phyloP scores from a whole-genome alignment of 2,329 filamentous ascomycete species.

The Paecilomyces variotii region DNA sequence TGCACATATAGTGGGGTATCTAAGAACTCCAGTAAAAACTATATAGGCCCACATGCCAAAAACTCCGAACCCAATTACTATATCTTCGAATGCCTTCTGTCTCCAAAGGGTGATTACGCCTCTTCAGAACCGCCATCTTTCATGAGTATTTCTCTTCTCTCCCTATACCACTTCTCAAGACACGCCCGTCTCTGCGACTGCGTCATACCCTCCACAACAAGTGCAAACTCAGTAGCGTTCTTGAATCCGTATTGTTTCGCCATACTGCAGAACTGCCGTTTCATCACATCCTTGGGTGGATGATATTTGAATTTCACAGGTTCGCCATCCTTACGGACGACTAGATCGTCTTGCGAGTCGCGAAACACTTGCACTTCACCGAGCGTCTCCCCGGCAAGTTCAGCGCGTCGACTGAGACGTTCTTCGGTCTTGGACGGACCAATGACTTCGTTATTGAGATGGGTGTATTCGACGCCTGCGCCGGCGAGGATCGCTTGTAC shows the following conservation, averaged over 20 bases:
- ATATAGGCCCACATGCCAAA: background rate
- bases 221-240: slow-evolving; percentile 73
- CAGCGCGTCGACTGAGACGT: slow-evolving; percentile 68
- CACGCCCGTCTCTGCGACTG: slow-evolving; percentile 71
- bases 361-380: slow-evolving; percentile 30
- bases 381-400: slow-evolving; percentile 32
- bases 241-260: slow-evolving; percentile 68
- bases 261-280: slow-evolving; percentile 87
- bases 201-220: slow-evolving; percentile 85
- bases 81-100: background rate
- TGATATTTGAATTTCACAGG: slow-evolving; percentile 55
- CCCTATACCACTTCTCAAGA: slow-evolving; percentile 71
- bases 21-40: background rate
- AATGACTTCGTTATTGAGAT: slow-evolving; percentile 92
- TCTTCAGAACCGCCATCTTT: background rate
- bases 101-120: background rate
- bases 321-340: slow-evolving; percentile 26
- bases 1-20: background rate
- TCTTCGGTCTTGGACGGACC: slow-evolving; percentile 89
- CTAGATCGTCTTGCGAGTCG: slow-evolving; percentile 12
- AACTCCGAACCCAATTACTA: background rate
- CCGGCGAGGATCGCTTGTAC: slow-evolving; percentile 81
- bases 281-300: slow-evolving; percentile 65
- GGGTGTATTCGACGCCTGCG: slow-evolving; percentile 88
- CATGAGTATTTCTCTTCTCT: slow-evolving; percentile 48